Base-by-base conservation (phyloP, 2,329 filamentous ascomycete species). In the Talaromyces sp. region DNA sequence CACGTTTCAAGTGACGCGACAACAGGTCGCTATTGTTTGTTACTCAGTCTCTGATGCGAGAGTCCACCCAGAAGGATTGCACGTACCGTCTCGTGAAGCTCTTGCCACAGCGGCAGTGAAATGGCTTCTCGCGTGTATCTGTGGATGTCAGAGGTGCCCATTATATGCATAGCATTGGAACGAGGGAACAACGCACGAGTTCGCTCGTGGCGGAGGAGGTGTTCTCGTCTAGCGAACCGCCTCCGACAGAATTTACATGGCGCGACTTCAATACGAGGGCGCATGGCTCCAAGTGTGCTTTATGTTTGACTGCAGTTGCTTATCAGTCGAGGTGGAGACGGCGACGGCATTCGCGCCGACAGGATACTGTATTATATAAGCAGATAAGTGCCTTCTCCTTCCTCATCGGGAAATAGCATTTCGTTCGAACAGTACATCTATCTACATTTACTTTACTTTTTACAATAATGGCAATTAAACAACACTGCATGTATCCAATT, bases 101-200 rank as follows among this genome's bases (percentile, higher is more conserved):
- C 61, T 63, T 63, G 61, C 61, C 61, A 51, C 61, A 63, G 47
- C 8, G 49, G 49, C 61, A 63, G 61, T 56, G 61, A 56, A 63
- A 63, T 63, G 61, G 61, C 61, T 63, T 63, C 51, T 63, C 61
- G 36, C 49, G 61, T n/a, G 61, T 63, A 63, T 63, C 61, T 63
- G 51, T 56, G 27, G 36, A 56, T 63, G 61, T 63, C 61, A 63
- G 49, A 45, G 6, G 36, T 56, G 36, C 25, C 22, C 49, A 31
- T 31, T 31, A 31, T 31, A 31, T 31, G 40, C 34, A 5, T 19
- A 54, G 49, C 15, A 63, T 6, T 31, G 47, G 61, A 63, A 40
- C 49, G n/a, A n/a, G 49, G 22, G 61, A 31, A 31, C 29, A 63
- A 63, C 61, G 34, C 49, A 63, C 61, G 61, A 45, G 61, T 63